These are phyloP conservation scores for Inga leiocalycina DNA, from an alignment of 306 rosid species.

Conservation along the genomic window DNA sequence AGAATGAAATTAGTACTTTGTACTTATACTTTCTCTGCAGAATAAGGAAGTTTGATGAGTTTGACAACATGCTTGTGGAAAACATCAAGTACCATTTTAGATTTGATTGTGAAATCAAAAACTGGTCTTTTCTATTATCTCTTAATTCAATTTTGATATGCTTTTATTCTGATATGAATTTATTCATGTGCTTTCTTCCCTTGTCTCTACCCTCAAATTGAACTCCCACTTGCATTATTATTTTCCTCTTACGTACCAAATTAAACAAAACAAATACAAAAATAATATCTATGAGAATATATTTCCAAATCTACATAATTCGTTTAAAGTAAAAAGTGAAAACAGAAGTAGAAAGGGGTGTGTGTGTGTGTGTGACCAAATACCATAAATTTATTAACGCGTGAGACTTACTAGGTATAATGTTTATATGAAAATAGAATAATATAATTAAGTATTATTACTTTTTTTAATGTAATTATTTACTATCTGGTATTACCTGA, in stretches of 20 bases:
- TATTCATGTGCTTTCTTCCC: conserved; percentile 16
- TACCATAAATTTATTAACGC: background rate
- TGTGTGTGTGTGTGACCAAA: too few relatives aligned
- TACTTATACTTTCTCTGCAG: background rate
- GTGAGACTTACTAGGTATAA: background rate
- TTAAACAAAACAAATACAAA: background rate
- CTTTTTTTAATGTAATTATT: too few relatives aligned
- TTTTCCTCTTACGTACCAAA: conserved; percentile 22
- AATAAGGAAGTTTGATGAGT: background rate
- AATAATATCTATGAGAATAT: background rate
- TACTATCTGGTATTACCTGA: background rate
- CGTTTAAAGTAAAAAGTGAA: background rate
- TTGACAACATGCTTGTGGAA: background rate
- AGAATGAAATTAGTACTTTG: background rate
- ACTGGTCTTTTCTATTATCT: background rate
- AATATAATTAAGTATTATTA: too few relatives aligned
- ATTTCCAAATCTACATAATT: background rate
- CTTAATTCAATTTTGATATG: background rate
- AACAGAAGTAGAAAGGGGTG: background rate
- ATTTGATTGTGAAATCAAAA: background rate
- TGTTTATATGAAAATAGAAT: too few relatives aligned
- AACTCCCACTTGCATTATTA: conserved; percentile 10
- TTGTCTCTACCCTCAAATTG: background rate
- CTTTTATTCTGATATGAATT: background rate
- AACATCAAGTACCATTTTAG: background rate